These are phyloP conservation scores for Aphanomyces cochlioides DNA, from an alignment of 352 stramenopile species.

Conservation along the genomic window DNA sequence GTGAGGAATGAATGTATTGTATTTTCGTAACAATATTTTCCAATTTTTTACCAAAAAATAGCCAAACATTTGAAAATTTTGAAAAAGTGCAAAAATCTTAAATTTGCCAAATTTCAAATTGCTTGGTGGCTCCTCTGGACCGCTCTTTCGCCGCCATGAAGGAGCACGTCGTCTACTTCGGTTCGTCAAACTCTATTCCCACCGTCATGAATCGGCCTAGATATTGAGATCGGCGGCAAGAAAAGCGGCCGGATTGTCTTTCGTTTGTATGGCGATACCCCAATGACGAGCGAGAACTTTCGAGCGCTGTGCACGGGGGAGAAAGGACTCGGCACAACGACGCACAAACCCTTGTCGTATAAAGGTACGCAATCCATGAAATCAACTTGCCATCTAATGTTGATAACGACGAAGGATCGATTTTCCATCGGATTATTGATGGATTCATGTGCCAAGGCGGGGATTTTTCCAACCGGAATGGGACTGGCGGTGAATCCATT, in stretches of 20 bases:
- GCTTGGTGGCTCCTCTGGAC: no score
- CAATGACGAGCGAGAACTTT: conserved; percentile 68
- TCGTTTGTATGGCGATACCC: conserved; percentile 50
- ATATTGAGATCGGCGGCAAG: conserved; percentile 90
- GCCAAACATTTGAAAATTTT: no score
- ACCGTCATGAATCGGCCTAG: conserved; percentile 32
- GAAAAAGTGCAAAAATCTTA: no score
- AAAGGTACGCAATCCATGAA: conserved; percentile 37
- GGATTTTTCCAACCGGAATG: conserved; percentile 73
- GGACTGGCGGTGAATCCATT: conserved; percentile 81
- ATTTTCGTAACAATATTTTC: no score
- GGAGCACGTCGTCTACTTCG: no score
- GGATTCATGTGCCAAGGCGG: conserved; percentile 84
- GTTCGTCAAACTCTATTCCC: no score
- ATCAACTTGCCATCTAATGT: background rate
- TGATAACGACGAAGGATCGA: conserved; percentile 39
- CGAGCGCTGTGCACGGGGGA: conserved; percentile 65
- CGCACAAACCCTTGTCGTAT: conserved; percentile 56
- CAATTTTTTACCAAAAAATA: no score
- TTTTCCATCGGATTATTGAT: conserved; percentile 84
- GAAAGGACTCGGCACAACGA: conserved; percentile 55
- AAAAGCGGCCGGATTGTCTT: conserved; percentile 59
- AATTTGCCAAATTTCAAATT: no score
- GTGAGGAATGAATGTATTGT: no score
- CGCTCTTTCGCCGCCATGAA: no score